Base-by-base conservation (phyloP, 176 grass and related monocot species). In the Hsuehochloa calcarea region DNA sequence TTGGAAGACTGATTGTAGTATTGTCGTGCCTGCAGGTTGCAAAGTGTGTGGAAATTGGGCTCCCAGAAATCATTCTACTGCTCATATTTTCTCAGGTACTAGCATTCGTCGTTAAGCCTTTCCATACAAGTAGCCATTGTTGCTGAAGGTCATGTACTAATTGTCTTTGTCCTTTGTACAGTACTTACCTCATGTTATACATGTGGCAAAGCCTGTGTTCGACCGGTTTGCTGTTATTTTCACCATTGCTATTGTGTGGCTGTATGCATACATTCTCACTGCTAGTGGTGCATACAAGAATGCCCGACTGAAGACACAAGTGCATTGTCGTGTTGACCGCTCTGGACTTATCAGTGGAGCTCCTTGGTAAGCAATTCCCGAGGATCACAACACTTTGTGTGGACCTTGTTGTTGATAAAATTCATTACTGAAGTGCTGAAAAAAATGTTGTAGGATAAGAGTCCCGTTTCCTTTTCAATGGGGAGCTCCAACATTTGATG, bases 401-500 rank as follows among this genome's bases (percentile, higher is more conserved):
- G 35, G 41, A 68, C 26, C 65, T 6, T 66, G 77, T 25, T 52
- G 27, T 67, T 45, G 10, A 8, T 43, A 71, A 44, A 51, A 63
- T 69, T 61, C 41, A 76, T 63, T 43, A 78, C 6, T 34, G 0
- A 37, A 49, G 1, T 63, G 10, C 74, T 77, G 34, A 27, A 52
- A 65, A 65, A 47, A 54, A 5, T 29, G 25, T 70, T 70, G 17
- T 63, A 94, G 95, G 95, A 93, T 97, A 80, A 77, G 77, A 67
- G 71, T 98, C 50, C 95, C 95, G 5, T 98, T 93, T 55, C 95
- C 95, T 55, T 98, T 98, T 78, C 92, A 98, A 79, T 98, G 93
- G 95, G 95, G 95, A 35, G 90, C 91, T 65, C 95, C 95, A 27
- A 93, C 93, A 81, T 98, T 98, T 88, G 91, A 98, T 89, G 95